These are phyloP conservation scores for Didymella glomerata DNA, from an alignment of 2,329 filamentous ascomycete genomes.

Conservation along the genomic window DNA sequence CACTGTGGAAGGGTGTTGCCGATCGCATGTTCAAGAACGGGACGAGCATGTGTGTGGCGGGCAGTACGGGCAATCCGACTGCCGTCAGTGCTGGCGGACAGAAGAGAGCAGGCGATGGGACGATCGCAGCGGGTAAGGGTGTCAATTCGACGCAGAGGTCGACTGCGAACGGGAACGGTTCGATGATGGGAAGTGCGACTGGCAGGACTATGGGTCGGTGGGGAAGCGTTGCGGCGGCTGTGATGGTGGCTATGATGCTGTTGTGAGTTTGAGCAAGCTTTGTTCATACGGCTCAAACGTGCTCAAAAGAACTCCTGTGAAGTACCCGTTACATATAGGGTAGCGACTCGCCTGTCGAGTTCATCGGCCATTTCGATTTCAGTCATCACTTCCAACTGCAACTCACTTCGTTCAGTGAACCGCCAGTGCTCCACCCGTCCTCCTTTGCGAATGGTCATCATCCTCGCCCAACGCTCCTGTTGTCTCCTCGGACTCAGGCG, in stretches of 20 bases:
- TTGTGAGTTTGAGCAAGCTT: slow-evolving; percentile 2
- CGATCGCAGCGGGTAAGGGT: slow-evolving; percentile 14
- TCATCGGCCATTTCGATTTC: not conserved
- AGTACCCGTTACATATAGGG: not conserved
- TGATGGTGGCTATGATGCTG: slow-evolving; percentile 8
- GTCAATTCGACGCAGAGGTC: slow-evolving; percentile 6
- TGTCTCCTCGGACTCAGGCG: not conserved
- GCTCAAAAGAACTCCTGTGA: slow-evolving; percentile 11
- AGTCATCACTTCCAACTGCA: not conserved
- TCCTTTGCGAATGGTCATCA: not conserved
- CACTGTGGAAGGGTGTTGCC: slow-evolving; percentile 51
- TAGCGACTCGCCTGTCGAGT: not conserved
- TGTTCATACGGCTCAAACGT: slow-evolving; percentile 6
- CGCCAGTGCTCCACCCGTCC: not conserved
- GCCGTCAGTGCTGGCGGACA: slow-evolving; percentile 45
- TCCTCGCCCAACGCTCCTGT: not conserved
- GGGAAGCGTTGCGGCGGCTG: slow-evolving; percentile 2
- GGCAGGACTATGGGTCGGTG: slow-evolving; percentile 2
- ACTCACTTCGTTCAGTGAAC: not conserved
- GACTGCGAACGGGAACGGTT: slow-evolving; percentile 1
- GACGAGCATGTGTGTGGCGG: slow-evolving; percentile 38
- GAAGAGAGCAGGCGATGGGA: slow-evolving; percentile 37
- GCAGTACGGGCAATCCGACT: slow-evolving; percentile 42
- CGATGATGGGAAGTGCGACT: slow-evolving; percentile 8
- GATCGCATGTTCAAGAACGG: slow-evolving; percentile 47